Evolutionary conservation across 2,329 filamentous ascomycete genomes (phyloP).

Genomic region (Aureobasidium sp.): DNA sequence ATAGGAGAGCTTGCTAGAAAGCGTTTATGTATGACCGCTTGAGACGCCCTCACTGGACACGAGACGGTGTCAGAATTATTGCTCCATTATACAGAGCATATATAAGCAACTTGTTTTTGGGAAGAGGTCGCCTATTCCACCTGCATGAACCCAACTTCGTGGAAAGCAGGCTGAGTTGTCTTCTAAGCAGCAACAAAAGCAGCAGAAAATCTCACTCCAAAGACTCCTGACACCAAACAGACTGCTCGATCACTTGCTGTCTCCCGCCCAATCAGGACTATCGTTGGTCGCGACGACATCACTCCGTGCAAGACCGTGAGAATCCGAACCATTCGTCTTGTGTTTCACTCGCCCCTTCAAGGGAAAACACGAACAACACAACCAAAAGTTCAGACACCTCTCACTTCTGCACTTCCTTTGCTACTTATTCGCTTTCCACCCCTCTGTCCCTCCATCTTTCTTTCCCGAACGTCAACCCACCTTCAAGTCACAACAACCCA

Average conservation of each 20-base stretch:
- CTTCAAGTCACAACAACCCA: neutral
- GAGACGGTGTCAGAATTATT: neutral
- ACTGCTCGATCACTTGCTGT: neutral
- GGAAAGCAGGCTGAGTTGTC: neutral
- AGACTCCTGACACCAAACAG: neutral
- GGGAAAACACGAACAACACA: neutral
- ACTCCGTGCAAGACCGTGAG: neutral
- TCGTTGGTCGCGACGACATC: neutral
- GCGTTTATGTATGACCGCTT: neutral
- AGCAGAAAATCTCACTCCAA: neutral
- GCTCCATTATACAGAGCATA: neutral
- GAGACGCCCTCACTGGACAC: neutral
- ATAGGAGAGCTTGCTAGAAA: neutral
- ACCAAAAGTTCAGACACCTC: neutral
- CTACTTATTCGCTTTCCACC: neutral
- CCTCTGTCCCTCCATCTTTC: neutral
- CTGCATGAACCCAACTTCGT: too few species aligned
- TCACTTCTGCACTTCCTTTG: neutral
- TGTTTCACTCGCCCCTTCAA: neutral
- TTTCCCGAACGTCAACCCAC: neutral
- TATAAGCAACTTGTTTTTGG: neutral
- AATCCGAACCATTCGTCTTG: neutral
- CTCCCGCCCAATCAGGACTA: neutral
- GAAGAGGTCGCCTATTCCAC: neutral
- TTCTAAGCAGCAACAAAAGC: neutral